A percentile compares a stretch with the other conserved stretches of the same genome.
Evolutionary conservation across 2,329 filamentous ascomycete species (phyloP).

Genomic region (Aureobasidium vineae): DNA sequence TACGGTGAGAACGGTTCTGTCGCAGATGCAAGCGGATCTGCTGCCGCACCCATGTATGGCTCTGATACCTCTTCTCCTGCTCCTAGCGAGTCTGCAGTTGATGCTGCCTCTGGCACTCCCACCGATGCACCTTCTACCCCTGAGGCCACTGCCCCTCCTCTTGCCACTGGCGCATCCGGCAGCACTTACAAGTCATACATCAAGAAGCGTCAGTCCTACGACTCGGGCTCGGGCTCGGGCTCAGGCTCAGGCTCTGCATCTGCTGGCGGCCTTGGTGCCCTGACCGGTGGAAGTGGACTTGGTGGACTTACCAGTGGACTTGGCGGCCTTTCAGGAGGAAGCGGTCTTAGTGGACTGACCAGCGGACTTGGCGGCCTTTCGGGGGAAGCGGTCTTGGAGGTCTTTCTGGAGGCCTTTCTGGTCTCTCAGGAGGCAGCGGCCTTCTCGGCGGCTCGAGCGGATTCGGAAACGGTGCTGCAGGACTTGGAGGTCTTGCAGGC

Average conservation of each 20-base stretch:
- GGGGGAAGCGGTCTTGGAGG: not conserved
- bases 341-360: not conserved
- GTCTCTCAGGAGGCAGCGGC: too few species aligned
- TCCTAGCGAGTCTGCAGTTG: constrained; percentile 19
- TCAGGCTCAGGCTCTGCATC: not conserved
- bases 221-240: not conserved
- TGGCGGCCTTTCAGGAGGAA: not conserved
- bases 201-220: constrained; percentile 14
- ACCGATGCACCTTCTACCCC: constrained; percentile 10
- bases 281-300: not conserved
- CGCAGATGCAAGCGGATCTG: not conserved
- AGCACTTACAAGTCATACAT: constrained; percentile 21
- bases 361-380: constrained; percentile 2
- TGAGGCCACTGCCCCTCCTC: constrained; percentile 1
- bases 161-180: constrained; percentile 11
- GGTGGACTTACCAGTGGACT: not conserved
- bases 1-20: constrained; percentile 6
- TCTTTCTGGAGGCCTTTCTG: too few species aligned
- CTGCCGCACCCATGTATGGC: constrained; percentile 3
- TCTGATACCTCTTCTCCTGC: not conserved
- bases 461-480: too few species aligned
- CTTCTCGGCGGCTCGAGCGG: too few species aligned
- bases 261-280: not conserved
- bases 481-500: not conserved
- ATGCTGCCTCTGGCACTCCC: constrained; percentile 4